Conservation (phyloP, 805 yeast genomes). For the Candida vaughaniae region DNA sequence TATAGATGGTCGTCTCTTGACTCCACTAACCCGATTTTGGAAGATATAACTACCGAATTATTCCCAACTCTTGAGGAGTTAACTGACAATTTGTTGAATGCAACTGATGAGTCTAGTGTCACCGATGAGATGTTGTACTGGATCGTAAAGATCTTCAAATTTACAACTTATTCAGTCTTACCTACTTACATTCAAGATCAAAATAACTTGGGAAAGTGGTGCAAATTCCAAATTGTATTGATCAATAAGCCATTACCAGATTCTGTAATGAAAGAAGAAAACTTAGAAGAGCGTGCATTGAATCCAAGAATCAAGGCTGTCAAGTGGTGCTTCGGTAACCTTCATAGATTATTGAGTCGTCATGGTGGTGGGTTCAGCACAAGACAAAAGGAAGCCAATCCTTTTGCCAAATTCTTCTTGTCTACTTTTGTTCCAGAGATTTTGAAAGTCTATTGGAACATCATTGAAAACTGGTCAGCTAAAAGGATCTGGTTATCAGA, state of each 20-base stretch:
- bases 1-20: slow-evolving; percentile 50
- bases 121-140: slow-evolving; percentile 39
- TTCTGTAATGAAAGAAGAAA: slow-evolving; percentile 30
- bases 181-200: slow-evolving; percentile 38
- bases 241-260: slow-evolving; percentile 41
- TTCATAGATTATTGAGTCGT: slow-evolving; percentile 39
- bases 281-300: slow-evolving; percentile 25
- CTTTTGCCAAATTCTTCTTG: slow-evolving; percentile 33
- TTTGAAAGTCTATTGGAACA: slow-evolving; percentile 40
- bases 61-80: slow-evolving; percentile 39
- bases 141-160: slow-evolving; percentile 41
- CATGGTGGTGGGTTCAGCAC: slow-evolving; percentile 42
- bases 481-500: slow-evolving; percentile 41
- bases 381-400: slow-evolving; percentile 27
- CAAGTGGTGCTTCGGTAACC: slow-evolving; percentile 46
- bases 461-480: slow-evolving; percentile 42
- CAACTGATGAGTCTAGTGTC: slow-evolving; percentile 13
- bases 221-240: slow-evolving; percentile 36
- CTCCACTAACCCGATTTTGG: slow-evolving; percentile 39
- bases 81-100: slow-evolving; percentile 24
- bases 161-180: slow-evolving; percentile 34
- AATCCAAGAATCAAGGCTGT: slow-evolving; percentile 45
- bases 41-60: slow-evolving; percentile 32
- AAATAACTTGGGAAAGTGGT: slow-evolving; percentile 41
- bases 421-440: slow-evolving; percentile 42